Percentiles rank a stretch among this genome's conserved stretches.
Conservation (phyloP, 2,329 filamentous ascomycete species). For the Pezicula neosporulosa region DNA sequence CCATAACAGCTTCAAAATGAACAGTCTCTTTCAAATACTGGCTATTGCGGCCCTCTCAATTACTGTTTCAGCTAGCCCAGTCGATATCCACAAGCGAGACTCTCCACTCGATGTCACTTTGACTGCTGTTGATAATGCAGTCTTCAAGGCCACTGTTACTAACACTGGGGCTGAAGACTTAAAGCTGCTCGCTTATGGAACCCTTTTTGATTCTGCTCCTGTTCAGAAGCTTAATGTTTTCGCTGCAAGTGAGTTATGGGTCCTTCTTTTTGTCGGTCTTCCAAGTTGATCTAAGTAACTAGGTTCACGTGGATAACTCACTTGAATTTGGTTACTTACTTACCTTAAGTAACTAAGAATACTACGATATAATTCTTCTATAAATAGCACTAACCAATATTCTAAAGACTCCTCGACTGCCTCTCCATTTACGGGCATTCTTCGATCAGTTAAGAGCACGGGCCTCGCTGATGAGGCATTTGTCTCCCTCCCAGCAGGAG, state of each 20-base stretch:
- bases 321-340: too few relatives aligned
- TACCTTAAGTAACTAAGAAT: too few relatives aligned
- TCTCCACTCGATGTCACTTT: slow-evolving; percentile 18
- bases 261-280: not conserved
- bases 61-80: slow-evolving; percentile 17
- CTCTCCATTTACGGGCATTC: slow-evolving; percentile 40
- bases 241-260: slow-evolving; percentile 22
- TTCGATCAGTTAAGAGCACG: slow-evolving; percentile 32
- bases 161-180: slow-evolving; percentile 34
- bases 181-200: slow-evolving; percentile 36
- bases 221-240: slow-evolving; percentile 37
- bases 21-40: slow-evolving; percentile 21
- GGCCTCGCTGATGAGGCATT: slow-evolving; percentile 35
- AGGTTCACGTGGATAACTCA: too few relatives aligned
- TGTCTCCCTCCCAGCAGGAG: slow-evolving; percentile 34
- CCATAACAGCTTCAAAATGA: slow-evolving; percentile 15
- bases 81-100: slow-evolving; percentile 28
- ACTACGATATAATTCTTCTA: not conserved
- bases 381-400: slow-evolving; percentile 29
- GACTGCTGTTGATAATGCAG: slow-evolving; percentile 30
- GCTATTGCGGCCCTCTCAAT: slow-evolving; percentile 10
- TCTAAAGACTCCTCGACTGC: slow-evolving; percentile 28
- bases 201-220: slow-evolving; percentile 35
- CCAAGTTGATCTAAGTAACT: too few relatives aligned
- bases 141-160: slow-evolving; percentile 35